Percentiles rank a stretch among this genome's conserved stretches.
phyloP scores from a whole-genome alignment of 2,329 filamentous ascomycete genomes.

The Cercospora janseana region DNA sequence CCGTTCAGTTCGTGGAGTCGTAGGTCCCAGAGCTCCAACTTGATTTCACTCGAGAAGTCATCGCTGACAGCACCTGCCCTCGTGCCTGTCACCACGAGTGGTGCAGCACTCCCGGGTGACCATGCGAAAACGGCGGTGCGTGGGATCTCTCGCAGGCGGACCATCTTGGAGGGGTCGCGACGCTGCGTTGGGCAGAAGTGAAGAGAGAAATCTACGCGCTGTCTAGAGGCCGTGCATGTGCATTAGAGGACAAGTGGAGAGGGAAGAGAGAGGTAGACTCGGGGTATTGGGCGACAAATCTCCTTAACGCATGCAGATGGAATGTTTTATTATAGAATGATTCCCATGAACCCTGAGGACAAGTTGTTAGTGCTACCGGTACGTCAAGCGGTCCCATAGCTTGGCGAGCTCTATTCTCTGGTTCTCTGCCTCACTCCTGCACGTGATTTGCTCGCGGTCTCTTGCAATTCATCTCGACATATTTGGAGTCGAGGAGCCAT shows the following conservation, averaged over 20 bases:
- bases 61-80: slow-evolving; percentile 92
- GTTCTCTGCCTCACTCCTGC: slow-evolving; percentile 3
- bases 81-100: slow-evolving; percentile 88
- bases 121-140: slow-evolving; percentile 96
- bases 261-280: slow-evolving; percentile 2
- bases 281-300: background rate
- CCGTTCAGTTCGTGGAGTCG: slow-evolving; percentile 73
- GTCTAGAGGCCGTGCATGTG: slow-evolving; percentile 9
- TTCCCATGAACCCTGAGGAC: slow-evolving; percentile 6
- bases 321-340: slow-evolving; percentile 7
- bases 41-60: slow-evolving; percentile 96
- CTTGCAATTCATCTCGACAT: background rate
- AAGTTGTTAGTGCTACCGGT: slow-evolving; percentile 6
- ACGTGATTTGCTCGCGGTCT: slow-evolving; percentile 3
- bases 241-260: slow-evolving; percentile 7
- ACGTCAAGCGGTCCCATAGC: background rate
- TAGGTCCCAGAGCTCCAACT: slow-evolving; percentile 94
- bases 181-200: background rate
- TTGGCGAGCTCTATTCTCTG: slow-evolving; percentile 8
- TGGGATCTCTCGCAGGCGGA: slow-evolving; percentile 92
- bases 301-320: slow-evolving; percentile 9
- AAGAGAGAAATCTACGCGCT: slow-evolving; percentile 8
- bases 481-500: slow-evolving; percentile 51
- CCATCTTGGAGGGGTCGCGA: slow-evolving; percentile 60
- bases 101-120: slow-evolving; percentile 76